Percentiles rank a stretch among this genome's conserved stretches.
These are phyloP conservation scores for Anastatica hierochuntica DNA, from an alignment of 345 rosid species.

Conservation along the genomic window DNA sequence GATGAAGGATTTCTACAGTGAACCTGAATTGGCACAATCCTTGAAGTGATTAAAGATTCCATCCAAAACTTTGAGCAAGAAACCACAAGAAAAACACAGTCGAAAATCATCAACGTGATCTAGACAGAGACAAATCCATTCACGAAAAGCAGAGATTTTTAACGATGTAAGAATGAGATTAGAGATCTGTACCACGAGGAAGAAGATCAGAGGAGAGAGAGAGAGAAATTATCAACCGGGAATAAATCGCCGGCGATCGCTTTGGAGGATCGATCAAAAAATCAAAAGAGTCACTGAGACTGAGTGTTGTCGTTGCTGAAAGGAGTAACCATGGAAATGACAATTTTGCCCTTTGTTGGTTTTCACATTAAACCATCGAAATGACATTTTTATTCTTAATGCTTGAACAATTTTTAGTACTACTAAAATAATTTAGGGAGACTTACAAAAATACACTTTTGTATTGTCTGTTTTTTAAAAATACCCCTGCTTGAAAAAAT, in stretches of 20 bases:
- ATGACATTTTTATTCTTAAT: no score
- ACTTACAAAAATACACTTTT: no score
- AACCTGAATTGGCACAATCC: background rate
- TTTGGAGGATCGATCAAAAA: background rate
- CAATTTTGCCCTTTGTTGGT: background rate
- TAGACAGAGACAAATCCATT: background rate
- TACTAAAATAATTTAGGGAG: no score
- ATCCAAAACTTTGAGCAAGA: background rate
- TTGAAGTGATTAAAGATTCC: background rate
- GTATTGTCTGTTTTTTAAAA: no score
- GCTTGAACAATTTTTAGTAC: no score
- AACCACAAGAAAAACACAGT: no score
- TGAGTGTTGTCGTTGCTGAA: conserved; percentile 14
- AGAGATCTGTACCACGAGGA: no score
- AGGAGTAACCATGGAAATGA: conserved; percentile 7
- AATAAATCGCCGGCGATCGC: conserved; percentile 12
- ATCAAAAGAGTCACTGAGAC: background rate
- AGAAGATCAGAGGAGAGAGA: background rate
- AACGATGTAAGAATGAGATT: no score
- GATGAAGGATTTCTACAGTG: background rate
- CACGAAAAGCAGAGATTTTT: background rate
- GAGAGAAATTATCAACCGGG: background rate
- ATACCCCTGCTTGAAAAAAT: no score
- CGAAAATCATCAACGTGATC: background rate
- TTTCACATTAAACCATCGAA: background rate